These are phyloP conservation scores for Penicillium sp. DNA, from an alignment of 2,329 filamentous ascomycete genomes.

Conservation along the genomic window DNA sequence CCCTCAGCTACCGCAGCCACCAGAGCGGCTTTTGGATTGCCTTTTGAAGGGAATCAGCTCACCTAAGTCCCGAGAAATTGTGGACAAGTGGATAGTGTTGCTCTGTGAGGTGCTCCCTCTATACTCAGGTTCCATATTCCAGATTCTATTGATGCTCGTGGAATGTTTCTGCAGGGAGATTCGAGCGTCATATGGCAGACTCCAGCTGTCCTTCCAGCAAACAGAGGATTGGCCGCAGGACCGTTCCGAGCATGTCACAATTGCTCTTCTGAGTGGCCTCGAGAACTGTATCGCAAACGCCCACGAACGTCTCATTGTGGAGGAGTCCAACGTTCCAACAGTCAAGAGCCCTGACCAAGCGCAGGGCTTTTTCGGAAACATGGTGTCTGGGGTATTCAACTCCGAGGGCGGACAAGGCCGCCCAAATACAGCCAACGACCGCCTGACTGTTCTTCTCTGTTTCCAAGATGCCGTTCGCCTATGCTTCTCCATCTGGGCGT, in stretches of 20 bases:
- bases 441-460: constrained; percentile 85
- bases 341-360: constrained; percentile 72
- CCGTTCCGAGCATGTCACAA: constrained; percentile 53
- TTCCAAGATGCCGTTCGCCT: constrained; percentile 92
- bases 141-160: constrained; percentile 80
- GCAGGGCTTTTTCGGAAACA: constrained; percentile 84
- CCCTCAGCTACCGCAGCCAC: constrained; percentile 35
- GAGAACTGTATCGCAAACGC: constrained; percentile 82
- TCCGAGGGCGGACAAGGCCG: constrained; percentile 68
- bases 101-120: constrained; percentile 73
- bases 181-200: constrained; percentile 58
- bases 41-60: constrained; percentile 74
- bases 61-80: constrained; percentile 59
- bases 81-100: constrained; percentile 88
- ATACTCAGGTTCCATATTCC: constrained; percentile 76
- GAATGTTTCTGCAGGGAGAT: constrained; percentile 81
- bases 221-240: constrained; percentile 32
- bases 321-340: constrained; percentile 61
- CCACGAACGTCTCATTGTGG: constrained; percentile 69
- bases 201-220: constrained; percentile 48
- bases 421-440: constrained; percentile 79
- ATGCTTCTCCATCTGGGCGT: constrained; percentile 90
- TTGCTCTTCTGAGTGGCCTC: constrained; percentile 81
- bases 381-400: constrained; percentile 84
- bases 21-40: constrained; percentile 67